Evolutionary conservation across 1,284 basidiomycete species (phyloP).

Genomic region (Microbotryomycetes sp.): DNA sequence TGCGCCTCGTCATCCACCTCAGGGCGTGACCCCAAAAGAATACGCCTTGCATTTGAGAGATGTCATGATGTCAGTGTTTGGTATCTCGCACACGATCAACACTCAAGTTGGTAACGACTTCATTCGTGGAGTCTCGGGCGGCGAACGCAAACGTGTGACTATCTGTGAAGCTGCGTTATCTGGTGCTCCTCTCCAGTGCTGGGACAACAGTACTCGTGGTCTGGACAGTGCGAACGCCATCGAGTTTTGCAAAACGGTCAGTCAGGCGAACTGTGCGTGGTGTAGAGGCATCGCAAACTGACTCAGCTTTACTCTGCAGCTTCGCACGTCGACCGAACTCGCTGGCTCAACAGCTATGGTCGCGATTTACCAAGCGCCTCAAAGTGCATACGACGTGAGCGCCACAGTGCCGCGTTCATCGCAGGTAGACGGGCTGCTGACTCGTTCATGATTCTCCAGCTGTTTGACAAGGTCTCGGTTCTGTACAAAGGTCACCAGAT

Average conservation of each 20-base stretch:
- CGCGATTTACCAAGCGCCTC: constrained; percentile 54
- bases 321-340: constrained; percentile 39
- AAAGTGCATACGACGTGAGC: constrained; percentile 51
- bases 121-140: constrained; percentile 55
- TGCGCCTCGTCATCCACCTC: constrained; percentile 14
- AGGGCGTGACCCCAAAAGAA: constrained; percentile 13
- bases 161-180: constrained; percentile 49
- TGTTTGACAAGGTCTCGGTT: constrained; percentile 59
- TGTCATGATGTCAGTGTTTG: constrained; percentile 33
- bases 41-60: constrained; percentile 20
- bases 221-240: constrained; percentile 57
- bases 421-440: constrained; percentile 15
- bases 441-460: constrained; percentile 1
- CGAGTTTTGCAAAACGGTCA: constrained; percentile 51
- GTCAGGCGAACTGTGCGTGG: too few relatives aligned
- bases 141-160: constrained; percentile 37
- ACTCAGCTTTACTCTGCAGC: too few relatives aligned
- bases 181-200: constrained; percentile 42
- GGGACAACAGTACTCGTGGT: constrained; percentile 59
- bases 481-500: constrained; percentile 75
- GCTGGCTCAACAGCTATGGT: constrained; percentile 31
- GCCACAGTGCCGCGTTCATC: constrained; percentile 27
- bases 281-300: too few relatives aligned
- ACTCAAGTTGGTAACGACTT: constrained; percentile 53
- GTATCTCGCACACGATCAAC: constrained; percentile 50